These are phyloP conservation scores for Phyllostachys edulis DNA, from an alignment of 176 grass and related monocot genomes.

Conservation along the genomic window DNA sequence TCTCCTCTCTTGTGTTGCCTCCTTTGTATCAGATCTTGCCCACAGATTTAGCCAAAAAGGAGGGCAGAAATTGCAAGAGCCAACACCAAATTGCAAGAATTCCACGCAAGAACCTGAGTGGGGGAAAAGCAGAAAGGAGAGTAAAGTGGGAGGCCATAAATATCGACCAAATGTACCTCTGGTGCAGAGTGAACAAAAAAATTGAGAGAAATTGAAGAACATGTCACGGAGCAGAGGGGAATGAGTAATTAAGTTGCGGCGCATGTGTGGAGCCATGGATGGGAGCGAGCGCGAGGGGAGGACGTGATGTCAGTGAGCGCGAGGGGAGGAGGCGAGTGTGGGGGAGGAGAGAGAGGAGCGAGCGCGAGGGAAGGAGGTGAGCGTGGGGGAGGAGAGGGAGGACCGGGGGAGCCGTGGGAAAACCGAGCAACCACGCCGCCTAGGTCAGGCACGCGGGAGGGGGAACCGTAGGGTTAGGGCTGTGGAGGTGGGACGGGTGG, in stretches of 20 bases:
- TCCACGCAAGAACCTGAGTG: not conserved
- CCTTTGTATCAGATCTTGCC: conserved; percentile 42
- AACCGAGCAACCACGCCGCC: too few relatives aligned
- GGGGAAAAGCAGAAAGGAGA: conserved; percentile 19
- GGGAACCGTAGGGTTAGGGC: too few relatives aligned
- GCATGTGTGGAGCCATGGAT: too few relatives aligned
- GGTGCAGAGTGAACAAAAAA: not conserved
- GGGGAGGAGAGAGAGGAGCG: too few relatives aligned
- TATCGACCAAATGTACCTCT: conserved; percentile 31
- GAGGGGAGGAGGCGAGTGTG: too few relatives aligned
- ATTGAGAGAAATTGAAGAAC: conserved; percentile 34
- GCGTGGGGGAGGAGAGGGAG: too few relatives aligned
- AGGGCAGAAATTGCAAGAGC: conserved; percentile 28
- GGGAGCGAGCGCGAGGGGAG: too few relatives aligned
- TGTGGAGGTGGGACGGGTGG: too few relatives aligned
- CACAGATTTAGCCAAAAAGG: conserved; percentile 10
- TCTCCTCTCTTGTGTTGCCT: not conserved
- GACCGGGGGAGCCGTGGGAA: too few relatives aligned
- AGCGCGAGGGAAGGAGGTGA: too few relatives aligned
- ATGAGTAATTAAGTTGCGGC: conserved; percentile 24
- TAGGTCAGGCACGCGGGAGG: too few relatives aligned
- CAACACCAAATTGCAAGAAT: conserved; percentile 9
- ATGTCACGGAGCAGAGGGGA: conserved; percentile 31
- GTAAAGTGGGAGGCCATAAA: conserved; percentile 27
- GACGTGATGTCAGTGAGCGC: too few relatives aligned